phyloP scores from a whole-genome alignment of 108 stramenopile species.

The Discostella pseudostelligera region DNA sequence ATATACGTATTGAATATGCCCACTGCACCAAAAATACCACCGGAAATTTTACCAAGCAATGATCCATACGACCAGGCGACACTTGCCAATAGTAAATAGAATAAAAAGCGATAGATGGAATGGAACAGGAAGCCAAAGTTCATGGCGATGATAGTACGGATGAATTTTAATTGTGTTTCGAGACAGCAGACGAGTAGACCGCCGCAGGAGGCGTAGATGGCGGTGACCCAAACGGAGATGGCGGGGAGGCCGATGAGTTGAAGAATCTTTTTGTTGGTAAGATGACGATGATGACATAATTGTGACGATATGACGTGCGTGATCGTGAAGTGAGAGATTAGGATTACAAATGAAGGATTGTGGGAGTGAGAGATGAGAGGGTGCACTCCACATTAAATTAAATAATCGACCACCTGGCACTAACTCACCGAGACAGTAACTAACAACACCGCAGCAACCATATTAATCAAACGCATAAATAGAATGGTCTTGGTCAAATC shows the following conservation, averaged over 20 bases:
- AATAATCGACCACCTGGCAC: background rate
- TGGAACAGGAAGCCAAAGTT: conserved; percentile 90
- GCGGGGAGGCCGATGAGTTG: conserved; percentile 51
- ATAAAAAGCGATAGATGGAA: conserved; percentile 75
- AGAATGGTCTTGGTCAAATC: conserved; percentile 75
- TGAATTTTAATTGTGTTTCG: conserved; percentile 87
- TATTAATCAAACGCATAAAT: conserved; percentile 70
- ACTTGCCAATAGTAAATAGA: conserved; percentile 73
- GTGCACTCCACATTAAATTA: background rate
- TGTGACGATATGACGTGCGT: background rate
- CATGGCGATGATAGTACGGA: conserved; percentile 82
- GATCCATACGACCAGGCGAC: conserved; percentile 63
- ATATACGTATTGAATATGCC: conserved; percentile 84
- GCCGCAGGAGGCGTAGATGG: conserved; percentile 77
- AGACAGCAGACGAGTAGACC: conserved; percentile 81
- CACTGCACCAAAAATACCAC: conserved; percentile 47
- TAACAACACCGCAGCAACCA: conserved; percentile 63
- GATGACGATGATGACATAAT: no score
- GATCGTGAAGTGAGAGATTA: background rate
- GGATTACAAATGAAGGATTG: background rate
- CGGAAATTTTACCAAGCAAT: conserved; percentile 60
- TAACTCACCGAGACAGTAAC: conserved; percentile 66
- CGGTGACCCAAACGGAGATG: conserved; percentile 62
- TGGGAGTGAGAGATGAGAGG: background rate
- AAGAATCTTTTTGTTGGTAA: conserved; percentile 31